Percentiles rank a stretch among this genome's conserved stretches.
These are phyloP conservation scores for Suillus sp. DNA, from an alignment of 768 basidiomycete species.

Conservation along the genomic window DNA sequence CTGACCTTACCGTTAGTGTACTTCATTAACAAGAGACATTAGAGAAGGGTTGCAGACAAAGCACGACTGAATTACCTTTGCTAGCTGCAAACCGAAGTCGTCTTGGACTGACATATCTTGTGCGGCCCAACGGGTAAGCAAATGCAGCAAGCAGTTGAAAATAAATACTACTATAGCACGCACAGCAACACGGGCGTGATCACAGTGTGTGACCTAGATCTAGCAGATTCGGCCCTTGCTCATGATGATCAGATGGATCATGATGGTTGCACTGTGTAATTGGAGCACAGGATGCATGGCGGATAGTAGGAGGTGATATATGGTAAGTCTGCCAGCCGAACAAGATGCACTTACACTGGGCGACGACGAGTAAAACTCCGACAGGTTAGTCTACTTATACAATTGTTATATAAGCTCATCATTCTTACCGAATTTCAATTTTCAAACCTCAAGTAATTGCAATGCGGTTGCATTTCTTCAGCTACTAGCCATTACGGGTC, in stretches of 20 bases:
- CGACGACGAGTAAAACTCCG: neutral
- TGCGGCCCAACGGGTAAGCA: neutral
- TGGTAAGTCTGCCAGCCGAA: neutral
- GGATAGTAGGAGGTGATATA: neutral
- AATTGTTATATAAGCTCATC: no score
- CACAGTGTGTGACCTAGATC: neutral
- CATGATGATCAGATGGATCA: neutral
- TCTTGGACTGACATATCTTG: neutral
- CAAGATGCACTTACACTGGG: no score
- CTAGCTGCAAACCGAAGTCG: neutral
- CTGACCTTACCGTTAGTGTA: neutral
- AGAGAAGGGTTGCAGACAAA: neutral
- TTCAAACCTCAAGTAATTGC: neutral
- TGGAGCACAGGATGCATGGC: neutral
- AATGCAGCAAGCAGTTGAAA: neutral
- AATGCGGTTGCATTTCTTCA: neutral
- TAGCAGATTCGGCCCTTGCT: neutral
- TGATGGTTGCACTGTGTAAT: neutral
- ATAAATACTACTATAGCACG: neutral
- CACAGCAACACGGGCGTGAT: neutral
- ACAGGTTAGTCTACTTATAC: no score
- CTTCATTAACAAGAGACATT: neutral
- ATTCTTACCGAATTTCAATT: no score
- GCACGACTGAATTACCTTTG: neutral
- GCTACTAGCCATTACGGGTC: neutral